These are phyloP conservation scores for Suaeda aralocaspica DNA, from an alignment of 148 eudicot genomes.

Conservation along the genomic window DNA sequence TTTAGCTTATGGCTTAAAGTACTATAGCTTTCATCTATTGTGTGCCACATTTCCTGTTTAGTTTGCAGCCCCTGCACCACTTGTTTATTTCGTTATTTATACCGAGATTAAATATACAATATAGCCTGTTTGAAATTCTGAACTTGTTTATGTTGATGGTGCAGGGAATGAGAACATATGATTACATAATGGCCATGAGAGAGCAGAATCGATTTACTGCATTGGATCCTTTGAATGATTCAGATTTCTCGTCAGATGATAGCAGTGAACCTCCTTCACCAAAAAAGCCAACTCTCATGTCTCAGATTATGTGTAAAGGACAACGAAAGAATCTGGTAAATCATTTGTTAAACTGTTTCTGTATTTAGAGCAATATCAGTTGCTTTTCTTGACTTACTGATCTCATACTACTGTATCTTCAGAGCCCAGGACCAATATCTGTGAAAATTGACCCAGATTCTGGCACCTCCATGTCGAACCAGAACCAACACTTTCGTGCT, in stretches of 20 bases:
- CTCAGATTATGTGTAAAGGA: slow-evolving; percentile 49
- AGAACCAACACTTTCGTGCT: slow-evolving; percentile 62
- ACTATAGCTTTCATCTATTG: neutral
- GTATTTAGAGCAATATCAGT: neutral
- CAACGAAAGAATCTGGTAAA: slow-evolving; percentile 39
- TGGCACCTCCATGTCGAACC: slow-evolving; percentile 31
- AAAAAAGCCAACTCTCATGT: slow-evolving; percentile 38
- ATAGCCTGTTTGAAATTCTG: no score
- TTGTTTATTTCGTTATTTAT: no score
- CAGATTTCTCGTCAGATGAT: slow-evolving; percentile 80
- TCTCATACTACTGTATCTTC: slow-evolving; percentile 16
- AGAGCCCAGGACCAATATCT: slow-evolving; percentile 52
- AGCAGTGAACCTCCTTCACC: slow-evolving; percentile 56
- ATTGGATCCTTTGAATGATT: slow-evolving; percentile 56
- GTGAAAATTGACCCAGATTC: slow-evolving; percentile 64
- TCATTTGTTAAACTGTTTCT: neutral
- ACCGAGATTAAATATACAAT: no score
- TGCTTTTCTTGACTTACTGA: neutral
- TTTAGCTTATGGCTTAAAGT: no score
- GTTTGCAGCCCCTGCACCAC: no score
- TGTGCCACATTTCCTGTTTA: no score
- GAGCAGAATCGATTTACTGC: slow-evolving; percentile 55
- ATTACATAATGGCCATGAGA: slow-evolving; percentile 86
- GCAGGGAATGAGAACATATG: slow-evolving; percentile 97
- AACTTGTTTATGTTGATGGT: no score